Percentiles rank a stretch among this genome's conserved stretches.
These are phyloP conservation scores for Helianthus tuberosus DNA, from an alignment of 129 eudicot genomes.

Conservation along the genomic window DNA sequence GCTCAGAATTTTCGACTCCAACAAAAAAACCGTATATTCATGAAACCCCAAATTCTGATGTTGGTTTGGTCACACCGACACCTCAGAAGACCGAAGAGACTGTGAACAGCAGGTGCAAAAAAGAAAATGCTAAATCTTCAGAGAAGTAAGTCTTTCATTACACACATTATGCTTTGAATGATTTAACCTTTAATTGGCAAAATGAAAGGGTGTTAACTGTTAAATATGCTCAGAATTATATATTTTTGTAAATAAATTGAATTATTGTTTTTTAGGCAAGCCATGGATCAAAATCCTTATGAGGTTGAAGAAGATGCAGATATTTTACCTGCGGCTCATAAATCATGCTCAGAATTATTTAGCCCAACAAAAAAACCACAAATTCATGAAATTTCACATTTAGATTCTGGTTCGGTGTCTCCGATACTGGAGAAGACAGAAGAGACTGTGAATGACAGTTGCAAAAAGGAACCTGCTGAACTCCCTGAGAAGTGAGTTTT, in stretches of 20 bases:
- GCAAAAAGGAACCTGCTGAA: constrained; percentile 41
- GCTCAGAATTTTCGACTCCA: constrained; percentile 28
- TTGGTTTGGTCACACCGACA: constrained; percentile 52
- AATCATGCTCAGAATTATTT: constrained; percentile 25
- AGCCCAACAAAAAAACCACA: too few relatives aligned
- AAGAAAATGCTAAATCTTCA: constrained; percentile 52
- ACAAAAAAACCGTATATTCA: constrained; percentile 19
- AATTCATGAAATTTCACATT: constrained; percentile 19
- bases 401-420: constrained; percentile 39
- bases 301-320: too few relatives aligned
- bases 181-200: constrained; percentile 10
- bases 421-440: constrained; percentile 62
- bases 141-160: constrained; percentile 54
- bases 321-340: constrained; percentile 8
- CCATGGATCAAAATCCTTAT: too few relatives aligned
- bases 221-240: too few relatives aligned
- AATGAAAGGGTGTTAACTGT: background rate
- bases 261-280: too few relatives aligned
- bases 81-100: constrained; percentile 60
- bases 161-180: background rate
- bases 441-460: constrained; percentile 39
- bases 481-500: constrained; percentile 72
- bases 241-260: too few relatives aligned
- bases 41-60: constrained; percentile 30
- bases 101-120: constrained; percentile 36